A percentile compares a stretch with the other conserved stretches of the same genome.
phyloP scores from a whole-genome alignment of 164 flowering plant genomes.

The Taxillus chinensis region DNA sequence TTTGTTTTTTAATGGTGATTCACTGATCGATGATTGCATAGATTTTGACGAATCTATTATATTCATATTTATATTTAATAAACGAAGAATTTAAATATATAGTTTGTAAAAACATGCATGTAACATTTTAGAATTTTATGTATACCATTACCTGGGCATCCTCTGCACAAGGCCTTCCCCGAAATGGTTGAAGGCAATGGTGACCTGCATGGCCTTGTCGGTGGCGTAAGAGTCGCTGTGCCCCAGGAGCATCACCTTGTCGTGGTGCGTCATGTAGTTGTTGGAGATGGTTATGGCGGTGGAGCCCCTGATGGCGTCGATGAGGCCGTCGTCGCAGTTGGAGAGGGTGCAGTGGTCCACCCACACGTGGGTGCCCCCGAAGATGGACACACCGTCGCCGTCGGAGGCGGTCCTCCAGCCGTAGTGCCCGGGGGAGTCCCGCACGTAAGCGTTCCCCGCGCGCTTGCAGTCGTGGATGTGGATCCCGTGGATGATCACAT shows the following conservation, averaged over 20 bases:
- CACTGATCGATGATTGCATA: too few species aligned
- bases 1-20: too few species aligned
- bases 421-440: slow-evolving; percentile 48
- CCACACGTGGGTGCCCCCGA: slow-evolving; percentile 59
- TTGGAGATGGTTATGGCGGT: slow-evolving; percentile 73
- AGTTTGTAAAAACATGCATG: too few species aligned
- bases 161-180: slow-evolving; percentile 73
- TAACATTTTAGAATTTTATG: too few species aligned
- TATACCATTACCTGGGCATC: slow-evolving; percentile 91
- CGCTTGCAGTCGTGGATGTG: slow-evolving; percentile 68
- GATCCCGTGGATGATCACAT: slow-evolving; percentile 68
- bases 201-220: slow-evolving; percentile 75
- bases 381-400: slow-evolving; percentile 77
- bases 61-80: too few species aligned
- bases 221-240: slow-evolving; percentile 42
- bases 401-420: slow-evolving; percentile 61
- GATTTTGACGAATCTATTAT: too few species aligned
- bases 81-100: too few species aligned
- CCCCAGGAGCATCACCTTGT: slow-evolving; percentile 78
- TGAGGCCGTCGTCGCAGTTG: slow-evolving; percentile 56
- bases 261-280: slow-evolving; percentile 64
- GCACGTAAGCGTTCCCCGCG: slow-evolving; percentile 48
- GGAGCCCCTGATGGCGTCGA: slow-evolving; percentile 69
- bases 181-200: slow-evolving; percentile 72
- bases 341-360: slow-evolving; percentile 65